These are phyloP conservation scores for Malania oleifera DNA, from an alignment of 164 flowering plant species.

Conservation along the genomic window DNA sequence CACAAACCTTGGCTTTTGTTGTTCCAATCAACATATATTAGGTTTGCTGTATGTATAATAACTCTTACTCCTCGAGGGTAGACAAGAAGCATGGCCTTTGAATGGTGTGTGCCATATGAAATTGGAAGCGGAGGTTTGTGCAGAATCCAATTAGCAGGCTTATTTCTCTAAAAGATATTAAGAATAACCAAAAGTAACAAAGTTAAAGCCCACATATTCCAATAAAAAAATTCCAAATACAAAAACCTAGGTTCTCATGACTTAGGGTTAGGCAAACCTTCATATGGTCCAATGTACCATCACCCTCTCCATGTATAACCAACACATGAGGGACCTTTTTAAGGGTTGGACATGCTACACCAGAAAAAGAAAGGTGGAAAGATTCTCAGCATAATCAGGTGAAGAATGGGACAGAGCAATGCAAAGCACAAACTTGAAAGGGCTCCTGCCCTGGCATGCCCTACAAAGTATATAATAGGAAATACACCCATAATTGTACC, in stretches of 20 bases:
- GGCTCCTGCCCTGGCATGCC: no score
- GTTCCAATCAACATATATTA: constrained; percentile 96
- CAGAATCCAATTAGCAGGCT: constrained; percentile 77
- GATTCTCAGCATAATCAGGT: background rate
- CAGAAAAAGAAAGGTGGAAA: constrained; percentile 2
- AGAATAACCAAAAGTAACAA: constrained; percentile 9
- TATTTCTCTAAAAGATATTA: constrained; percentile 68
- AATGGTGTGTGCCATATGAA: constrained; percentile 97
- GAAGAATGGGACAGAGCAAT: background rate
- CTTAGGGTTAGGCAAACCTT: constrained; percentile 40
- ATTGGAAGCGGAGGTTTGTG: constrained; percentile 95
- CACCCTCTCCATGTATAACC: constrained; percentile 93
- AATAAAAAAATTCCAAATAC: constrained; percentile 6
- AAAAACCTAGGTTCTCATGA: background rate
- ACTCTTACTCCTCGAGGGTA: constrained; percentile 86
- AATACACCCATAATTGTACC: no score
- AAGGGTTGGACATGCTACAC: constrained; percentile 85
- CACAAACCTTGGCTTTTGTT: constrained; percentile 98
- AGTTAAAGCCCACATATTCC: background rate
- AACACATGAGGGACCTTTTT: constrained; percentile 63
- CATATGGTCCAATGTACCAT: constrained; percentile 58
- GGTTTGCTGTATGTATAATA: constrained; percentile 88
- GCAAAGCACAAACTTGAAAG: background rate
- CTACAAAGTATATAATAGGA: no score
- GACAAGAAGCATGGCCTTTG: constrained; percentile 96